Conservation (phyloP, 2,329 filamentous ascomycete species). For the Ascochyta koolunga region DNA sequence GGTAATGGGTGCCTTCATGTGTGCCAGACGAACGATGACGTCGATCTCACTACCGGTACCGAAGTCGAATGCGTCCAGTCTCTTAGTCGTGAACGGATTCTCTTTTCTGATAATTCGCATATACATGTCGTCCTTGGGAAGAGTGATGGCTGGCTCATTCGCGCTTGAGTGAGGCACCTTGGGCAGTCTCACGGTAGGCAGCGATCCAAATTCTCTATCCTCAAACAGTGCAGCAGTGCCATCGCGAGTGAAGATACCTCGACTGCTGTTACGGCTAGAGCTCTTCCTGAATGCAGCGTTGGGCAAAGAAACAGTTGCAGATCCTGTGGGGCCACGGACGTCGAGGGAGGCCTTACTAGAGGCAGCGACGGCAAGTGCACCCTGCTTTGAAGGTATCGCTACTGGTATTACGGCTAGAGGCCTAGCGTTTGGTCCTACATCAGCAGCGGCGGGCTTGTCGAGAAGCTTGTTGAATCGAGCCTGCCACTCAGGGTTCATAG, state of each 20-base stretch:
- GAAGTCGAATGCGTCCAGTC: slow-evolving; percentile 34
- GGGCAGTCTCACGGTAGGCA: slow-evolving; percentile 46
- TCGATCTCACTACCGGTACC: slow-evolving; percentile 35
- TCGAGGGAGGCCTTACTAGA: slow-evolving; percentile 67
- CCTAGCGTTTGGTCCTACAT: slow-evolving; percentile 33
- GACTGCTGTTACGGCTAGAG: slow-evolving; percentile 38
- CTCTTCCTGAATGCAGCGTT: slow-evolving; percentile 25
- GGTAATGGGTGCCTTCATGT: slow-evolving; percentile 34
- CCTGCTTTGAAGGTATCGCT: slow-evolving; percentile 46
- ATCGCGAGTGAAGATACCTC: slow-evolving; percentile 48
- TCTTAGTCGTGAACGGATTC: slow-evolving; percentile 37
- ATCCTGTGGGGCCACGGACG: slow-evolving; percentile 53
- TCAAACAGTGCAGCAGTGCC: slow-evolving; percentile 52
- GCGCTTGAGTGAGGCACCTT: slow-evolving; percentile 43
- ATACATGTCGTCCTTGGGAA: slow-evolving; percentile 26
- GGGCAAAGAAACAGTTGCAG: slow-evolving; percentile 76
- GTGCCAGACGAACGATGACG: slow-evolving; percentile 33
- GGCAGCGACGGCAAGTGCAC: slow-evolving; percentile 66
- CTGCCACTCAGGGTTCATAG: slow-evolving; percentile 69
- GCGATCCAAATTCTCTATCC: slow-evolving; percentile 56
- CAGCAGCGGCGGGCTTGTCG: slow-evolving; percentile 60
- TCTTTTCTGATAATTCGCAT: slow-evolving; percentile 33
- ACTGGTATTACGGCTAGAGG: slow-evolving; percentile 33
- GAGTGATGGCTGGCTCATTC: slow-evolving; percentile 34
- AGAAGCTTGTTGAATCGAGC: slow-evolving; percentile 80